phyloP scores from a whole-genome alignment of 2,329 filamentous ascomycete genomes.

The Fusarium incarnatum region DNA sequence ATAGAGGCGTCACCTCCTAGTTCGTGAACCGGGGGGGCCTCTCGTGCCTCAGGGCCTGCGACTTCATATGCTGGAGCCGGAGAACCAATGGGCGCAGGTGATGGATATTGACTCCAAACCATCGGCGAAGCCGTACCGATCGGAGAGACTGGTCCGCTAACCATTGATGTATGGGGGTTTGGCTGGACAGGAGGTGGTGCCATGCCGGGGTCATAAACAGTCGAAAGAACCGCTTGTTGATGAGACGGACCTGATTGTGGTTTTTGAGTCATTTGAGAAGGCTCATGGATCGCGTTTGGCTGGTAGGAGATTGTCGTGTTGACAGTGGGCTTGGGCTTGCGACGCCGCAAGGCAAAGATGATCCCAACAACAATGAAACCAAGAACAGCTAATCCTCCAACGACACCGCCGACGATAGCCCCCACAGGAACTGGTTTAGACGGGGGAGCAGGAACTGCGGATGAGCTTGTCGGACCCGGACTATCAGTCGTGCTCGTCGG shows the following conservation, averaged over 20 bases:
- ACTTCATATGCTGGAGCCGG: slow-evolving; percentile 5
- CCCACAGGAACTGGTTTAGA: not conserved
- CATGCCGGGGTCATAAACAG: not conserved
- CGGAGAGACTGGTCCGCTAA: not conserved
- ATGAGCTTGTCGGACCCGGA: not conserved
- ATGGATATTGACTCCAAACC: not conserved
- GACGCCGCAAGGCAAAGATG: not conserved
- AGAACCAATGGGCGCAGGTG: not conserved
- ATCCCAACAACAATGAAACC: not conserved
- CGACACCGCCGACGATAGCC: not conserved
- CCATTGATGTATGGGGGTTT: not conserved
- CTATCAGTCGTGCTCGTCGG: not conserved
- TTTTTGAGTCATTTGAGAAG: not conserved
- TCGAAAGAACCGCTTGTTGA: not conserved
- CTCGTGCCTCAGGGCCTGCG: not conserved
- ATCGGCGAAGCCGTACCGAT: not conserved
- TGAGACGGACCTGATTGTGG: not conserved
- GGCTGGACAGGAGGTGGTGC: not conserved
- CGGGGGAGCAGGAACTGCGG: not conserved
- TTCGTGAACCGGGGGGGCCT: not conserved
- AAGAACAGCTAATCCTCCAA: not conserved
- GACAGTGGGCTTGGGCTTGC: not conserved
- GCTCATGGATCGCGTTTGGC: not conserved
- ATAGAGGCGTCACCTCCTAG: not conserved
- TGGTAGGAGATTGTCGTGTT: not conserved